phyloP scores from a whole-genome alignment of 2,329 filamentous ascomycete species.

The Colletotrichum sp. region DNA sequence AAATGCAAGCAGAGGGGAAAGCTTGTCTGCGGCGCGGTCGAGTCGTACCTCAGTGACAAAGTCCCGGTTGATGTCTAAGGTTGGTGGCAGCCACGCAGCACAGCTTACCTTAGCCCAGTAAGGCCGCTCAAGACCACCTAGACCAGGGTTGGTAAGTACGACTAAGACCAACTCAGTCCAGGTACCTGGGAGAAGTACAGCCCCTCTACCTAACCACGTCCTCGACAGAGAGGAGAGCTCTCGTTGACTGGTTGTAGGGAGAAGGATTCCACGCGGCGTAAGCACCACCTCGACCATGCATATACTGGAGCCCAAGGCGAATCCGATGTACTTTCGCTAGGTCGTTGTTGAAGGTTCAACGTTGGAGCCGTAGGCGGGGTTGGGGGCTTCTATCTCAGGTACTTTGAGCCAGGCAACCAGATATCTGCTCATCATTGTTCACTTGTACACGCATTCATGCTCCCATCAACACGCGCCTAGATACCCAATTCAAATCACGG shows the following conservation, averaged over 20 bases:
- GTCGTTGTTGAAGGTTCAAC: not conserved
- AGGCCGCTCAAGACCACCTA: not conserved
- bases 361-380: not conserved
- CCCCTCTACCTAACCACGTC: not conserved
- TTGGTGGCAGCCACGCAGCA: slow-evolving; percentile 4
- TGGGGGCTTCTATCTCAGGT: not conserved
- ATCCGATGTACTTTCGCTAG: not conserved
- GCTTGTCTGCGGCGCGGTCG: slow-evolving; percentile 1
- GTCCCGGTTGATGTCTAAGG: not conserved
- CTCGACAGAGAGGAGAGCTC: not conserved
- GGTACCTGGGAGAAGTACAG: not conserved
- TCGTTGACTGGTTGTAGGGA: not conserved
- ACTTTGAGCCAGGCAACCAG: not conserved
- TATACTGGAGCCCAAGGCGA: not conserved
- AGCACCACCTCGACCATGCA: slow-evolving; percentile 4
- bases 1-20: not conserved
- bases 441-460: not conserved
- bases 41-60: not conserved
- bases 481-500: not conserved
- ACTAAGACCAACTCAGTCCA: not conserved
- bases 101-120: slow-evolving; percentile 4
- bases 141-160: not conserved
- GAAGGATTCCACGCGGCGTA: slow-evolving; percentile 15
- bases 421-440: not conserved
- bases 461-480: not conserved